Conservation (phyloP, 805 yeast species). For the Zygoascus flipseniorum region DNA sequence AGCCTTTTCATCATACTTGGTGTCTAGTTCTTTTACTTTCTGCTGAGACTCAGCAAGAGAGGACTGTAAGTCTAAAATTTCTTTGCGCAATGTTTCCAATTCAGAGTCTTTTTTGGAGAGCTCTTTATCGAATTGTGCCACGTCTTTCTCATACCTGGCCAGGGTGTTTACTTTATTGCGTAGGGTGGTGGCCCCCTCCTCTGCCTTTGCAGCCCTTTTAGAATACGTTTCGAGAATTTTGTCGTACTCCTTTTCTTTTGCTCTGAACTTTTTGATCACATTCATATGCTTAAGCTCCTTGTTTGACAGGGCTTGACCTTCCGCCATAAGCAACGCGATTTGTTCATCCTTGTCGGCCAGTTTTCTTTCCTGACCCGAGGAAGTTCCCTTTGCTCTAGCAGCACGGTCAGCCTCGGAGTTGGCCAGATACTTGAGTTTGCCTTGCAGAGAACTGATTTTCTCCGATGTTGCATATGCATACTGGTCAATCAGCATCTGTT, state of each 20-base stretch:
- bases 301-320: conserved; percentile 64
- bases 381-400: conserved; percentile 4
- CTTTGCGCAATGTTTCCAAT: conserved; percentile 7
- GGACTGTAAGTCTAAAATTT: conserved; percentile 11
- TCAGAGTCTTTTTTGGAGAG: conserved; percentile 11
- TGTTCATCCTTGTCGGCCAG: conserved; percentile 46
- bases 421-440: conserved; percentile 26
- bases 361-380: conserved; percentile 24
- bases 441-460: conserved; percentile 20
- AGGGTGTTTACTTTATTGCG: conserved; percentile 23
- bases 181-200: conserved; percentile 35
- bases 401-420: conserved; percentile 20
- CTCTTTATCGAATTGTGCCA: conserved; percentile 12
- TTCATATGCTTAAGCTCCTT: conserved; percentile 64
- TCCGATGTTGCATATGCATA: conserved; percentile 5
- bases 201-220: conserved; percentile 22
- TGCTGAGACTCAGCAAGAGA: conserved; percentile 16
- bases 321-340: conserved; percentile 58
- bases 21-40: conserved; percentile 22
- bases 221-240: conserved; percentile 23
- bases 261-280: conserved; percentile 53
- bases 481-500: neutral
- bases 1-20: conserved; percentile 21
- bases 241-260: conserved; percentile 37
- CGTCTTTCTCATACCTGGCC: conserved; percentile 15